Conservation (phyloP, 441 rosid species). For the Gossypium aridum region DNA sequence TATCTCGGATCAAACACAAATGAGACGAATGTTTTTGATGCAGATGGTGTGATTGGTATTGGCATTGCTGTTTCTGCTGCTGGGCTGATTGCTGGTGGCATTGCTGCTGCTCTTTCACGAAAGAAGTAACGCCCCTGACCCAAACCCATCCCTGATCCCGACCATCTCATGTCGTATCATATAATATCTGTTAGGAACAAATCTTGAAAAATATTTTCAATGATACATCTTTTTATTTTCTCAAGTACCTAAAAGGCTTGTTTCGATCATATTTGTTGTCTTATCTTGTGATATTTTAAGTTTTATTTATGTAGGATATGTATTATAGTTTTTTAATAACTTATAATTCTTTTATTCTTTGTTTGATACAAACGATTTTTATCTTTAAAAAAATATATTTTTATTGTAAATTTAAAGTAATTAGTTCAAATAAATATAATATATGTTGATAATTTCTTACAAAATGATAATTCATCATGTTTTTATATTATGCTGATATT, state of each 20-base stretch:
- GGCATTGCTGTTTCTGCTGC: constrained; percentile 65
- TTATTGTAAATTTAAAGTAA: too few relatives aligned
- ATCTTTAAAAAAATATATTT: too few relatives aligned
- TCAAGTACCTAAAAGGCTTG: not conserved
- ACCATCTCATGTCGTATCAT: not conserved
- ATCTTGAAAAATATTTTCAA: not conserved
- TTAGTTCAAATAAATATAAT: too few relatives aligned
- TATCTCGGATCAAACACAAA: not conserved
- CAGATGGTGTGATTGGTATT: constrained; percentile 70
- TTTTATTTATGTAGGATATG: not conserved
- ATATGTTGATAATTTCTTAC: too few relatives aligned
- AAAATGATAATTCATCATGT: too few relatives aligned
- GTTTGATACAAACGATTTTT: not conserved
- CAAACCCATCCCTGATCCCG: not conserved
- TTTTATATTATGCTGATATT: too few relatives aligned
- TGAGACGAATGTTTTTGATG: not conserved
- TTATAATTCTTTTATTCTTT: not conserved
- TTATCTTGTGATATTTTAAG: not conserved
- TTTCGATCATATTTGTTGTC: not conserved
- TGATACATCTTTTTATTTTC: not conserved
- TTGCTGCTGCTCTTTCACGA: constrained; percentile 49
- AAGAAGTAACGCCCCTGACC: constrained; percentile 17
- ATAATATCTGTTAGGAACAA: not conserved
- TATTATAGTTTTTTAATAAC: too few relatives aligned
- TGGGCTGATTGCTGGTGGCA: constrained; percentile 57